These are phyloP conservation scores for Ricinus communis DNA, from an alignment of 345 rosid species.

Conservation along the genomic window DNA sequence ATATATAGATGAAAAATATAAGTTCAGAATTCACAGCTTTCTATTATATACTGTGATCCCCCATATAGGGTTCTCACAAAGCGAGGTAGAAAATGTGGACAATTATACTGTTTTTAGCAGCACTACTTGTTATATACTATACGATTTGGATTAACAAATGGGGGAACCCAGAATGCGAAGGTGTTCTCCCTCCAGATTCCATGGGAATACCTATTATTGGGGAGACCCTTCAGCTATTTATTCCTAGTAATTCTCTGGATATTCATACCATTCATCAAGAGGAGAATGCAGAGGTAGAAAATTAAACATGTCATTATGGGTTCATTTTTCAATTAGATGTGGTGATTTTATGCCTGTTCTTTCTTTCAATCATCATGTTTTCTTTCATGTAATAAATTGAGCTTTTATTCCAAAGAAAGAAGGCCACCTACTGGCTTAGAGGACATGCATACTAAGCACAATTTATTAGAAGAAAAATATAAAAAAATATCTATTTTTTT, in stretches of 20 bases:
- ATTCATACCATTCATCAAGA: slow-evolving; percentile 8
- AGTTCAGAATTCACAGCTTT: too few relatives aligned
- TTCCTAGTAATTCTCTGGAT: slow-evolving; percentile 11
- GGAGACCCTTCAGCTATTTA: background rate
- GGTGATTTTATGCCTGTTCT: too few relatives aligned
- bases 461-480: too few relatives aligned
- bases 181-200: slow-evolving; percentile 10
- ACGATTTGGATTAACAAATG: slow-evolving; percentile 3
- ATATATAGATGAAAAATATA: too few relatives aligned
- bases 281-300: slow-evolving; percentile 2
- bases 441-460: too few relatives aligned
- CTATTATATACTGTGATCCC: too few relatives aligned
- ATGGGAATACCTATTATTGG: slow-evolving; percentile 1
- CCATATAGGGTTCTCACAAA: too few relatives aligned
- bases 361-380: too few relatives aligned
- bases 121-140: background rate
- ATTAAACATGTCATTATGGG: background rate
- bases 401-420: too few relatives aligned
- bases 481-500: too few relatives aligned
- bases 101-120: background rate
- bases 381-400: too few relatives aligned
- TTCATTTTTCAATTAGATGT: background rate
- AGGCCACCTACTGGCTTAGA: too few relatives aligned
- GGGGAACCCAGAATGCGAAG: background rate
- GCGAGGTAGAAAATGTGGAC: slow-evolving; percentile 10